These are phyloP conservation scores for Pseudogymnoascus verrucosus DNA, from an alignment of 2,329 filamentous ascomycete genomes.

Conservation along the genomic window DNA sequence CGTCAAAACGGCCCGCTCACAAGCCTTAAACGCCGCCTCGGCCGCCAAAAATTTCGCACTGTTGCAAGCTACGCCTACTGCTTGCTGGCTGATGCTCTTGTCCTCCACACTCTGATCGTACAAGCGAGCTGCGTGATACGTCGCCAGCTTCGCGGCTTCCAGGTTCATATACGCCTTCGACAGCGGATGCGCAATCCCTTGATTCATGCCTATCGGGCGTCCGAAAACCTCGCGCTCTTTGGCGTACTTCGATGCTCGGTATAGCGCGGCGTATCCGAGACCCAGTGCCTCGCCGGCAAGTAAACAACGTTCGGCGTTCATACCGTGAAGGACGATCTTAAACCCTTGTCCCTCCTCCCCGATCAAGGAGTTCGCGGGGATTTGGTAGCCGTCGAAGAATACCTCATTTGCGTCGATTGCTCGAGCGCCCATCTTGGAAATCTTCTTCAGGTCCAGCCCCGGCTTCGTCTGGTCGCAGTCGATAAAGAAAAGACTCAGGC, in stretches of 20 bases:
- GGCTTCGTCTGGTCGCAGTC: constrained; percentile 50
- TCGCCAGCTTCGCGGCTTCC: constrained; percentile 56
- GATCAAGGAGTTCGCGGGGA: constrained; percentile 57
- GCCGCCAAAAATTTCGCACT: constrained; percentile 64
- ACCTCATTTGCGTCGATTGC: constrained; percentile 81
- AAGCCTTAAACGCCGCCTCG: constrained; percentile 55
- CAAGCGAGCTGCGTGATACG: constrained; percentile 55
- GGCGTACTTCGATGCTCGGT: constrained; percentile 57
- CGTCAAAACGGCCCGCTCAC: constrained; percentile 51
- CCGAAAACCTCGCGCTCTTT: constrained; percentile 57
- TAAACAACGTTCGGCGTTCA: constrained; percentile 72
- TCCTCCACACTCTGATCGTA: constrained; percentile 50
- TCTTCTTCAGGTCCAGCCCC: constrained; percentile 59
- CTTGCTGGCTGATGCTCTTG: constrained; percentile 42
- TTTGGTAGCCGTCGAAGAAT: constrained; percentile 72
- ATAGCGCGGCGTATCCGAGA: constrained; percentile 64
- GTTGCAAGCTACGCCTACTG: constrained; percentile 57
- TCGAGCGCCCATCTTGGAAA: constrained; percentile 78
- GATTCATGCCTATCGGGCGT: constrained; percentile 58
- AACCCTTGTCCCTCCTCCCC: constrained; percentile 71
- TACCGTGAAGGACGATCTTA: constrained; percentile 68
- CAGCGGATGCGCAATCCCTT: constrained; percentile 57
- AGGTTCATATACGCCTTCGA: constrained; percentile 58
- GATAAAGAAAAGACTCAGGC: constrained; percentile 73
- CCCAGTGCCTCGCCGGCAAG: constrained; percentile 74